These are phyloP conservation scores for Meyerozyma sp. DNA, from an alignment of 1,139 yeast species.

Conservation along the genomic window DNA sequence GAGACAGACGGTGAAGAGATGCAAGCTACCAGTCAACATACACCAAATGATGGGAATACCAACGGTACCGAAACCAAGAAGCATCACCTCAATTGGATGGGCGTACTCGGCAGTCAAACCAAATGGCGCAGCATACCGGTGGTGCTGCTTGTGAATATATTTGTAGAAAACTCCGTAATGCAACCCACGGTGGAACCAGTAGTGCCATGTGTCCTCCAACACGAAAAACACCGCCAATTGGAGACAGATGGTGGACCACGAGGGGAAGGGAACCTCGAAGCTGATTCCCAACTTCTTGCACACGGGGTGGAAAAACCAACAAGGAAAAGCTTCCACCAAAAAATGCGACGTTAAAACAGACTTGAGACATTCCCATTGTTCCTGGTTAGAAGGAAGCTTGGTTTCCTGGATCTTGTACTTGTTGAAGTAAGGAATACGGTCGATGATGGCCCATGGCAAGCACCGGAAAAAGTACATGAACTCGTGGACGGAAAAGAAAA, in stretches of 20 bases:
- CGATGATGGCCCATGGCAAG: conserved; percentile 79
- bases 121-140: conserved; percentile 94
- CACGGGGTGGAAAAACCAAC: conserved; percentile 92
- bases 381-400: conserved; percentile 69
- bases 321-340: conserved; percentile 89
- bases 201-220: conserved; percentile 92
- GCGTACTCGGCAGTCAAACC: conserved; percentile 97
- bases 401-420: conserved; percentile 78
- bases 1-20: conserved; percentile 72
- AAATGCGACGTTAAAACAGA: conserved; percentile 80
- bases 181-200: conserved; percentile 85
- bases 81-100: conserved; percentile 87
- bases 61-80: conserved; percentile 89
- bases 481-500: conserved; percentile 73
- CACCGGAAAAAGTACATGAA: conserved; percentile 79
- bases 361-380: conserved; percentile 89
- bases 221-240: conserved; percentile 77
- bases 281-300: conserved; percentile 73
- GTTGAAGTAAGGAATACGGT: conserved; percentile 68
- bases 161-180: conserved; percentile 85
- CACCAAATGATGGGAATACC: conserved; percentile 76
- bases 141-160: conserved; percentile 92
- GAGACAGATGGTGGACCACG: conserved; percentile 44
- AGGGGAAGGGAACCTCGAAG: conserved; percentile 80
- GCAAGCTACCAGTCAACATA: conserved; percentile 43